These are phyloP conservation scores for Colletotrichum cordylinicola DNA, from an alignment of 2,329 filamentous ascomycete species.

Conservation along the genomic window DNA sequence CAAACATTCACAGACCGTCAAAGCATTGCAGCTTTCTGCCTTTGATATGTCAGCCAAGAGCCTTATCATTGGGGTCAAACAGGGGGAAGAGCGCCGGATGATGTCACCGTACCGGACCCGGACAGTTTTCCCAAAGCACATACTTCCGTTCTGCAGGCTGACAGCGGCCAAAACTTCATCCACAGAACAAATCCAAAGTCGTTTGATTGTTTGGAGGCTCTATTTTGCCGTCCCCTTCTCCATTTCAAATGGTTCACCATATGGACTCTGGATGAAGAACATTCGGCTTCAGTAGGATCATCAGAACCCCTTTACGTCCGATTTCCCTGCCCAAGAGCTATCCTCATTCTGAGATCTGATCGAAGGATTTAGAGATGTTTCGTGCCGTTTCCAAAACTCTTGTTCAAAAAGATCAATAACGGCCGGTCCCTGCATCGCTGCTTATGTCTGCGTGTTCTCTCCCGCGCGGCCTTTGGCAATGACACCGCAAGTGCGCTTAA, in stretches of 20 bases:
- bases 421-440: background rate
- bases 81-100: background rate
- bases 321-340: background rate
- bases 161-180: background rate
- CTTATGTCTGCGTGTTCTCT: background rate
- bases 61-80: background rate
- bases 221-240: background rate
- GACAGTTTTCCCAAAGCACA: background rate
- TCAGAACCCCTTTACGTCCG: background rate
- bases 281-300: background rate
- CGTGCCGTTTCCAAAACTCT: background rate
- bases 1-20: background rate
- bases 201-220: background rate
- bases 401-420: background rate
- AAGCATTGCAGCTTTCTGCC: background rate
- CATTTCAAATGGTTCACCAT: background rate
- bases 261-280: background rate
- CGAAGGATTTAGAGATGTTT: background rate
- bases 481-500: background rate
- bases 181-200: background rate
- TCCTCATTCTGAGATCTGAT: background rate
- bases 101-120: background rate
- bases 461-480: background rate
- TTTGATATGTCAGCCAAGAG: background rate
- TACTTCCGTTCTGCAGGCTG: background rate